Base-by-base conservation (phyloP, 106 monocot species). In the Amphibolis antarctica region DNA sequence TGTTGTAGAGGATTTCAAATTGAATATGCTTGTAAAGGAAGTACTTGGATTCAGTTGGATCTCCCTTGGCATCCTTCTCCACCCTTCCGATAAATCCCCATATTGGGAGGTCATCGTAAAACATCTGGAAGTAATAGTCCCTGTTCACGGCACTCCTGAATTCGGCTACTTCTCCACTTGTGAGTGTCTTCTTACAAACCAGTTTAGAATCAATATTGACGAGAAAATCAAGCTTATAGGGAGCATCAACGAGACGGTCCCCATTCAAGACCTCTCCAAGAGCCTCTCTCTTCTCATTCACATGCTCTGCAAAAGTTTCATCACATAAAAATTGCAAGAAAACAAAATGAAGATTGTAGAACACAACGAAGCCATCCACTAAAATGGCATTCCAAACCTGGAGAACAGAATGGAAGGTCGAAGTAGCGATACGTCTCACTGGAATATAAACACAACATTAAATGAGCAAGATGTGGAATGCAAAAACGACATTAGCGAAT, bases 121-220 rank as follows among this genome's bases (percentile, higher is more conserved):
- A 87, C 92, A 92, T 92, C 67, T 92, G 86, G 63, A 84, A 87
- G 65, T 87, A 87, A 62, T 92, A 92, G 47, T 92, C 84, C 66
- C 87, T 84, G 2, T n/a, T 36, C 26, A 92, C 73, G 10, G 84
- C 92, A 42, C 44, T 71, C 46, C 92, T 65, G 43, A 92, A 87
- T 44, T 65, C 66, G 10, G 77, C 76, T 19, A 84, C 87, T 21
- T 87, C 82, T 62, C 84, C 81, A 60, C 80, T 84, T 1, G 69
- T 67, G 13, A 92, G 87, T 31, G 55, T 12, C 54, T 77, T 79
- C 52, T 79, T 81, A 77, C 92, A 92, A 18, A 78, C 63, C 5
- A 59, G 42, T 62, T 77, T 69, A 1, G 84, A 79, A 15, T 87
- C 77, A 17, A 58, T 26, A 44, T 87, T 79, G 10, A 73, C 69